Conservation (phyloP, 2,329 filamentous ascomycete species). For the Claviceps pusilla region DNA sequence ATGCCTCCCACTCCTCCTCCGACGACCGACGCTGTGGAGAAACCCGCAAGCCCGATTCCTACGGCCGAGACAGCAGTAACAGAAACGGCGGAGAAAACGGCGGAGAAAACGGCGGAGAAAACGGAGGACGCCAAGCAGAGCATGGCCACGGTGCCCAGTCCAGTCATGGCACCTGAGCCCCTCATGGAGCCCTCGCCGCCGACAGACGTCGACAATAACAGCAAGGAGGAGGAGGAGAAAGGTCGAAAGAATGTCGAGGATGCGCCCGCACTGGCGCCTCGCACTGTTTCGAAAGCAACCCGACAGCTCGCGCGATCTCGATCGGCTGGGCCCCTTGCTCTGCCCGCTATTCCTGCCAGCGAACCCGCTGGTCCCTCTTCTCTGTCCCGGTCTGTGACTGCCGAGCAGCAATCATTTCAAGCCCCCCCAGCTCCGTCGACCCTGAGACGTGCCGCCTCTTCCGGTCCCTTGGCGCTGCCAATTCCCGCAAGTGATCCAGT, state of each 20-base stretch:
- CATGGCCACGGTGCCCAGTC: constrained; percentile 2
- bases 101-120: not conserved
- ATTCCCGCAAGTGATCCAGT: constrained; percentile 35
- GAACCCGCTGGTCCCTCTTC: constrained; percentile 32
- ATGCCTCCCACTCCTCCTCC: constrained; percentile 24
- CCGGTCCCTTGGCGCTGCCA: constrained; percentile 18
- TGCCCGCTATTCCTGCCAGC: constrained; percentile 28
- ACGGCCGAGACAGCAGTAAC: not conserved
- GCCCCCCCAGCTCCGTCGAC: constrained; percentile 20
- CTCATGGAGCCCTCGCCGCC: not conserved
- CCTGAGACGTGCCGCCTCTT: constrained; percentile 24
- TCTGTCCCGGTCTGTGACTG: constrained; percentile 18
- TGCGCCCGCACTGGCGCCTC: not conserved
- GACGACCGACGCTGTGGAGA: constrained; percentile 24
- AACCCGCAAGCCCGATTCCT: constrained; percentile 14
- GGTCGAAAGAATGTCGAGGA: not conserved
- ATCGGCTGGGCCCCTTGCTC: constrained; percentile 21
- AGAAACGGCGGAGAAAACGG: not conserved
- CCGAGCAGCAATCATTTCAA: constrained; percentile 9
- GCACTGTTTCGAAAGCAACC: constrained; percentile 3
- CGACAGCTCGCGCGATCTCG: constrained; percentile 21
- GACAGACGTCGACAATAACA: not conserved
- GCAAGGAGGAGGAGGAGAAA: not conserved
- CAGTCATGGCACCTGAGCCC: constrained; percentile 2
- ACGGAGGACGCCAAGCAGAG: not conserved